A percentile compares a stretch with the other conserved stretches of the same genome.
Conservation (phyloP, 768 basidiomycete species). For the Pisolithus orientalis region DNA sequence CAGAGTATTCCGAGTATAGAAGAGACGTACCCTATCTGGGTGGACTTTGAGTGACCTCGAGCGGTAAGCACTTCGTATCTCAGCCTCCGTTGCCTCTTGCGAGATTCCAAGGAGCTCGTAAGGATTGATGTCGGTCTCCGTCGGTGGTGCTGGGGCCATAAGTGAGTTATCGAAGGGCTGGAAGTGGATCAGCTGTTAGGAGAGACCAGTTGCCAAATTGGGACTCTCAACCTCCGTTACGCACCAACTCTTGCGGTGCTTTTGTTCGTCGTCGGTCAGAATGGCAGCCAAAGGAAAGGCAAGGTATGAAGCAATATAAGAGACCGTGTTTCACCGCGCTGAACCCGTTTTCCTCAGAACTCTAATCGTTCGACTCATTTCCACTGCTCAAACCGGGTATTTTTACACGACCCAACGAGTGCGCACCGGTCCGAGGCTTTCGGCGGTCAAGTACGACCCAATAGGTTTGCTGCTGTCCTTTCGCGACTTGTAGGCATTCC, state of each 20-base stretch:
- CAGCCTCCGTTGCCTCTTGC: slow-evolving; percentile 64
- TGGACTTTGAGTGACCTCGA: slow-evolving; percentile 80
- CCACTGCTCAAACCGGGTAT: slow-evolving; percentile 87
- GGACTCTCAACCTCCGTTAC: neutral
- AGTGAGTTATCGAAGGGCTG: too few species aligned
- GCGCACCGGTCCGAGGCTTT: slow-evolving; percentile 69
- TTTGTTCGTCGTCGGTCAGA: neutral
- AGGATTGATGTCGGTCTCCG: slow-evolving; percentile 60
- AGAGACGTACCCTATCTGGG: slow-evolving; percentile 66
- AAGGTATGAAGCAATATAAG: slow-evolving; percentile 30
- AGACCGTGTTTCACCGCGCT: neutral
- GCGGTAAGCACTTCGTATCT: slow-evolving; percentile 76
- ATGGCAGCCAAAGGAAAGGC: slow-evolving; percentile 64
- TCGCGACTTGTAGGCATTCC: neutral
- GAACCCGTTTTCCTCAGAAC: slow-evolving; percentile 36
- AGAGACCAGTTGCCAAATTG: slow-evolving; percentile 5
- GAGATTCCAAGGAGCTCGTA: slow-evolving; percentile 65
- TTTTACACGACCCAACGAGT: slow-evolving; percentile 83
- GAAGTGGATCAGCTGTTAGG: too few species aligned
- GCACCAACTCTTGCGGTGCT: neutral
- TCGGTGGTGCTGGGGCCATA: slow-evolving; percentile 20
- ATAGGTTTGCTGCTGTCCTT: slow-evolving; percentile 45
- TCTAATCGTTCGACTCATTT: slow-evolving; percentile 80
- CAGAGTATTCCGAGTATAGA: slow-evolving; percentile 2
- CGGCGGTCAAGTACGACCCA: slow-evolving; percentile 91